These are phyloP conservation scores for Inonotus hispidus DNA, from an alignment of 1,284 basidiomycete species.

Conservation along the genomic window DNA sequence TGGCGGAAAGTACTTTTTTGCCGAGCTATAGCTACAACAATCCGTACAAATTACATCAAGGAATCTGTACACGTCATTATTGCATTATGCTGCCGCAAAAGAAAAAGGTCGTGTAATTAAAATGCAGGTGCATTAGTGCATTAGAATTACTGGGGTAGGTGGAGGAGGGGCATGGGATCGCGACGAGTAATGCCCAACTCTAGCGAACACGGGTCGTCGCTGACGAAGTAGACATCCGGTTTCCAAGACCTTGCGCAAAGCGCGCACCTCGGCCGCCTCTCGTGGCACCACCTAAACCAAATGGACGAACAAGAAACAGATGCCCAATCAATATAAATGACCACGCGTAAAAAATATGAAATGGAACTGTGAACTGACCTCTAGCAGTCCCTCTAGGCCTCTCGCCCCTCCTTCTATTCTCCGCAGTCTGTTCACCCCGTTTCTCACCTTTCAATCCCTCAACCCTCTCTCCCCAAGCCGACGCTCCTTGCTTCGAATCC, in stretches of 20 bases:
- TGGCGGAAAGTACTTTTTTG: background rate
- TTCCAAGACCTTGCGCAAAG: slow-evolving; percentile 75
- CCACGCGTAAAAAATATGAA: background rate
- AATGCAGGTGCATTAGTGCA: background rate
- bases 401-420: slow-evolving; percentile 66
- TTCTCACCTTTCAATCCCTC: slow-evolving; percentile 74
- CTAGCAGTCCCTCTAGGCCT: slow-evolving; percentile 51
- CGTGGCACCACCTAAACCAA: slow-evolving; percentile 41
- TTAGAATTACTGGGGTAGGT: background rate
- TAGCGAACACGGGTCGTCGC: slow-evolving; percentile 16
- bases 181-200: too few relatives aligned
- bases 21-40: slow-evolving; percentile 5
- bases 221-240: slow-evolving; percentile 53
- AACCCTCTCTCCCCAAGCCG: slow-evolving; percentile 62
- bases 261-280: slow-evolving; percentile 65
- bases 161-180: too few relatives aligned
- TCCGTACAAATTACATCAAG: slow-evolving; percentile 5
- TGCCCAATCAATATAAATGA: background rate
- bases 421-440: slow-evolving; percentile 68
- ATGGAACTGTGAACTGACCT: slow-evolving; percentile 31
- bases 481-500: slow-evolving; percentile 78
- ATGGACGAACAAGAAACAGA: background rate
- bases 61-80: background rate
- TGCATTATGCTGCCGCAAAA: background rate
- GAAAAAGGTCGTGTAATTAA: background rate